A percentile compares a stretch with the other conserved stretches of the same genome.
These are phyloP conservation scores for Flaveria robusta DNA, from an alignment of 129 eudicot genomes.

Conservation along the genomic window DNA sequence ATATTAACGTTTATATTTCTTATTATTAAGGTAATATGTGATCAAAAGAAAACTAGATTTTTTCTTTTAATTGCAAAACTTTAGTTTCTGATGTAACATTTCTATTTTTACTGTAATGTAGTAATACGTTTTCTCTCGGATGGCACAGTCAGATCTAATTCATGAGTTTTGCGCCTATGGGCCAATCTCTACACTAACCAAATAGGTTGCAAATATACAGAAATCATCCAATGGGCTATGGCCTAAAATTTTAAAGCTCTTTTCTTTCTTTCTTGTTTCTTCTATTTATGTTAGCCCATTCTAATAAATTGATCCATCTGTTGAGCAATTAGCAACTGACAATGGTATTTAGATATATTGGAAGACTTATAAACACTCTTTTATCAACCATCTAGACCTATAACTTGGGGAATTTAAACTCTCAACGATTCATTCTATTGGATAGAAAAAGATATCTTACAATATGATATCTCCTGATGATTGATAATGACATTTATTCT, in stretches of 20 bases:
- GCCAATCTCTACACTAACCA: not conserved
- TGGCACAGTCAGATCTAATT: too few relatives aligned
- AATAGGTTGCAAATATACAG: not conserved
- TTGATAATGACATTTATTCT: too few relatives aligned
- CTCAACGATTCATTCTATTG: too few relatives aligned
- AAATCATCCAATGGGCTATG: not conserved
- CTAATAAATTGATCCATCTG: not conserved
- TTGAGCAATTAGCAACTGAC: not conserved
- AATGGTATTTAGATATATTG: not conserved
- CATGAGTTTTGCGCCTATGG: not conserved
- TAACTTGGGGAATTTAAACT: too few relatives aligned
- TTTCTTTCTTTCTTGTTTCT: not conserved
- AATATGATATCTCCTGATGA: too few relatives aligned
- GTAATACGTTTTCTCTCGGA: too few relatives aligned
- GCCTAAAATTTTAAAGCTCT: not conserved
- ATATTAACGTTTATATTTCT: too few relatives aligned
- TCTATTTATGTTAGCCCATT: not conserved
- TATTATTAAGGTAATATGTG: not conserved
- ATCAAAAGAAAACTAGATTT: not conserved
- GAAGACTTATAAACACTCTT: too few relatives aligned
- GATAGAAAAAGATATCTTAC: too few relatives aligned
- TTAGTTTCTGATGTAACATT: not conserved
- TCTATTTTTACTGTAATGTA: not conserved
- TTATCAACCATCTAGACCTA: too few relatives aligned
- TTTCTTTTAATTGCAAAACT: not conserved